Base-by-base conservation (phyloP, 169 alveolate genomes). In the Haemoproteus tartakovskyi region DNA sequence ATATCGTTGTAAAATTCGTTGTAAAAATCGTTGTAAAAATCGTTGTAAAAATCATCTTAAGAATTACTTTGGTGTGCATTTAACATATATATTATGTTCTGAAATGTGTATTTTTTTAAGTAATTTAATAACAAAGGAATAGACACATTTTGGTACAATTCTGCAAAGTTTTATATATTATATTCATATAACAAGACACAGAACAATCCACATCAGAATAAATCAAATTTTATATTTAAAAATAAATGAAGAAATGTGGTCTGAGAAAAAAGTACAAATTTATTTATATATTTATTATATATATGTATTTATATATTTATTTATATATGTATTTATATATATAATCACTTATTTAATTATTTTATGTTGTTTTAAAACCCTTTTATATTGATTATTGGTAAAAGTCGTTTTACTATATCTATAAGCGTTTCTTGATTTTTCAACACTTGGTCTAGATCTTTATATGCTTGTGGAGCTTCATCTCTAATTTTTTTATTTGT, bases 401-500 rank as follows among this genome's bases (percentile, higher is more conserved):
- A 54, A 33, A 82, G 64, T 18, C 63, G 54, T 30, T 84, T 60
- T 21, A 74, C 62, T 56, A 79, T 78, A 79, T 87, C 30, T 37
- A 80, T 60, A 60, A 86, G 64, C 12, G 63, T 41, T 40, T 52
- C 83, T 64, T 85, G 87, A 27, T 70, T 82, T 43, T 30, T 24
- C 61, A 70, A 47, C 22, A 62, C 87, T 46, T 59, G 47, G 22
- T 43, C 59, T 59, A 87, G 36, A 64, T 87, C 80, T 27, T 87
- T 87, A 86, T 87, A 87, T 12, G 92, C 92, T 47, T 62, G 80
- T 4, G 92, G 92, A 9, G 92, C 92, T 40, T 87, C 92, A 40
- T 87, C 92, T 21, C 87, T 61, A 16, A 82, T 62, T 60, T 59
- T 64, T 21, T 9, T 36, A 36, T 30, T 62, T 36, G 74, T 62